phyloP scores from a whole-genome alignment of 2,329 filamentous ascomycete species.

The Monilinia laxa region DNA sequence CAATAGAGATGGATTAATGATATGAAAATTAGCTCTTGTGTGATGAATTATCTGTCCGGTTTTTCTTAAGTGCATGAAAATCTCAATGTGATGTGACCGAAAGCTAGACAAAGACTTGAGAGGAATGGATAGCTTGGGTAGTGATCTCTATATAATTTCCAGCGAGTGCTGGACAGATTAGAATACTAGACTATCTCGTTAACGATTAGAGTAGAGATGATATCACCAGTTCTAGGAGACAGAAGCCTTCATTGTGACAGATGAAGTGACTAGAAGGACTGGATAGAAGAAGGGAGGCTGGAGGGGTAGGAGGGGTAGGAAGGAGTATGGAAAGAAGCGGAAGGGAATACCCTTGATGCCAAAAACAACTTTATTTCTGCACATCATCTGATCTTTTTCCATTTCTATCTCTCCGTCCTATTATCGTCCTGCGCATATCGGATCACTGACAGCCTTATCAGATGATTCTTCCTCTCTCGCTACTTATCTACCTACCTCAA shows the following conservation, averaged over 20 bases:
- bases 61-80: neutral
- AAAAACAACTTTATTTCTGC: neutral
- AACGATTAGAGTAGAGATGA: neutral
- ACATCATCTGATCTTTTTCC: neutral
- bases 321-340: too few species aligned
- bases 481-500: too few species aligned
- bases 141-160: neutral
- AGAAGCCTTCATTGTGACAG: too few species aligned
- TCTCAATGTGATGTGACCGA: neutral
- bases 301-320: too few species aligned
- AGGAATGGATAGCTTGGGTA: neutral
- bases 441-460: too few species aligned
- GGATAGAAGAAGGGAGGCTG: too few species aligned
- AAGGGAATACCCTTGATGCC: too few species aligned
- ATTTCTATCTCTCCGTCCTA: too few species aligned
- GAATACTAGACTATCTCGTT: neutral
- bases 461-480: too few species aligned
- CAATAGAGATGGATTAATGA: constrained; percentile 16
- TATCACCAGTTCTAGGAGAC: neutral
- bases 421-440: too few species aligned
- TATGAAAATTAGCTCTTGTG: constrained; percentile 2
- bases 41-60: neutral
- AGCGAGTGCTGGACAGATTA: neutral
- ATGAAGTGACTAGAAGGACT: too few species aligned
- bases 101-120: neutral